A percentile compares a stretch with the other conserved stretches of the same genome.
These are phyloP conservation scores for Xylaria sp. DNA, from an alignment of 2,329 filamentous ascomycete genomes.

Conservation along the genomic window DNA sequence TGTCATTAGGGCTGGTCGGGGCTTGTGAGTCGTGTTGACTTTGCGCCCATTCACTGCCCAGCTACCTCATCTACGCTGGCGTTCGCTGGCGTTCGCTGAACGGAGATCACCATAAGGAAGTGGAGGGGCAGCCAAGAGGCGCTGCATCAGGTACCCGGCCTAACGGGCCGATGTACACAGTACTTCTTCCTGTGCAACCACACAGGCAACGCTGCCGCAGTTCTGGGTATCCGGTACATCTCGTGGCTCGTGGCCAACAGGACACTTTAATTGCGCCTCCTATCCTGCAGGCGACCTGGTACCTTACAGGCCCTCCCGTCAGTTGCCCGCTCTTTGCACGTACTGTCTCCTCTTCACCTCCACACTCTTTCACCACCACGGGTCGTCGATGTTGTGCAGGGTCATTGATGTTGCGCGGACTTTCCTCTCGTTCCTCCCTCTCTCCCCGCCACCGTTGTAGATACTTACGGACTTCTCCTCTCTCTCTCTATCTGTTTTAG, in stretches of 20 bases:
- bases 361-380: constrained; percentile 12
- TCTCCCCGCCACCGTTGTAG: constrained; percentile 4
- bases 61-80: neutral
- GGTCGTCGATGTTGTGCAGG: constrained; percentile 12
- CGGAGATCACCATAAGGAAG: constrained; percentile 6
- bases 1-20: too few species aligned
- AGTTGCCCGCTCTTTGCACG: neutral
- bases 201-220: too few species aligned
- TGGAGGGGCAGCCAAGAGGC: neutral
- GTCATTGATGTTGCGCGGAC: constrained; percentile 15
- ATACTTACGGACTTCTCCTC: constrained; percentile 15
- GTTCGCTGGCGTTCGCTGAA: neutral
- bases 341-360: constrained; percentile 13
- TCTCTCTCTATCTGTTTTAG: constrained; percentile 1
- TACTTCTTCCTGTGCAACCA: too few species aligned
- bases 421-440: constrained; percentile 12
- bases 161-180: neutral
- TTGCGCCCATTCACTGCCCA: neutral
- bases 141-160: neutral
- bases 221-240: constrained; percentile 7
- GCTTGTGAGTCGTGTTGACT: neutral
- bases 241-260: neutral
- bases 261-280: constrained; percentile 23
- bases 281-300: constrained; percentile 13
- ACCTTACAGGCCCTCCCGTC: constrained; percentile 5